Evolutionary conservation across 2,329 filamentous ascomycete genomes (phyloP).

Genomic region (Aspergillus aculeatinus): DNA sequence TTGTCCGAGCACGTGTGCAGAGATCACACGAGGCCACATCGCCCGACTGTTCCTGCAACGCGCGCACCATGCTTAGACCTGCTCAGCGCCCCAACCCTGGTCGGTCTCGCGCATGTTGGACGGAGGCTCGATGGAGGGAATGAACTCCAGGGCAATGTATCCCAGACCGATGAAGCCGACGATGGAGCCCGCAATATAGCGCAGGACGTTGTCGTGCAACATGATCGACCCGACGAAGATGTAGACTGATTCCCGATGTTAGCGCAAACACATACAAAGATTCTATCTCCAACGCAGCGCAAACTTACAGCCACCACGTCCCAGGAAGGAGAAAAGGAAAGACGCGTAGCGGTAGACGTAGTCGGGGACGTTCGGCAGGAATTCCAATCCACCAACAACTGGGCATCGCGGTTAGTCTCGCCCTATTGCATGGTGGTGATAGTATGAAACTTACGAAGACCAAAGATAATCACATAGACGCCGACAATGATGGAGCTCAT

Average conservation of each 20-base stretch:
- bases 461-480: constrained; percentile 86
- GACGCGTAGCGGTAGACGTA: constrained; percentile 91
- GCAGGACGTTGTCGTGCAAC: constrained; percentile 65
- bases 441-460: constrained; percentile 61
- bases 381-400: constrained; percentile 77
- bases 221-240: constrained; percentile 89
- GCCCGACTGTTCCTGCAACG: not conserved
- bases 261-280: not conserved
- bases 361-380: constrained; percentile 78
- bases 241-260: constrained; percentile 67
- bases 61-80: constrained; percentile 55
- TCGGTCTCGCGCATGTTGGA: constrained; percentile 79
- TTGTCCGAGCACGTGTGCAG: not conserved
- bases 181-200: constrained; percentile 73
- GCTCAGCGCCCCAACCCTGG: constrained; percentile 73
- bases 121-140: constrained; percentile 75
- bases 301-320: constrained; percentile 88
- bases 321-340: constrained; percentile 97
- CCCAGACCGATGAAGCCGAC: constrained; percentile 75
- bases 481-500: constrained; percentile 72
- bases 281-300: not conserved
- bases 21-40: not conserved
- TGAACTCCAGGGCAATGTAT: constrained; percentile 74
- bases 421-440: too few species aligned
- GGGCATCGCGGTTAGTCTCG: not conserved